Conservation (phyloP, 2,329 filamentous ascomycete genomes). For the Fusarium devonianum region DNA sequence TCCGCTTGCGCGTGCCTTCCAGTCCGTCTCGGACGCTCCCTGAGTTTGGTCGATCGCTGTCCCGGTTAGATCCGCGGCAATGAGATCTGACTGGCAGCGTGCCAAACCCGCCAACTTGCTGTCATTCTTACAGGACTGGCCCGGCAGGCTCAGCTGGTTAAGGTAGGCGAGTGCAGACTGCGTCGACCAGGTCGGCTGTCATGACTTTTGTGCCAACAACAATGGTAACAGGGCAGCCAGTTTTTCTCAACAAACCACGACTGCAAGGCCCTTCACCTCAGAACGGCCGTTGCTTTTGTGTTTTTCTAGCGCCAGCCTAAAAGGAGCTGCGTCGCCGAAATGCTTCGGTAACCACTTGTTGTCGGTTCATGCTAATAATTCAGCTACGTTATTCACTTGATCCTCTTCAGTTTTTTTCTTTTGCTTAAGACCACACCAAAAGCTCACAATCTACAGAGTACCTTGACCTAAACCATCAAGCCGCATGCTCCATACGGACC, state of each 20-base stretch:
- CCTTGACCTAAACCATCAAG: constrained; percentile 3
- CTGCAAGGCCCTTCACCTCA: not conserved
- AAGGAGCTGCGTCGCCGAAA: constrained; percentile 1
- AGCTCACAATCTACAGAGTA: not conserved
- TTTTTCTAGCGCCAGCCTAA: constrained; percentile 7
- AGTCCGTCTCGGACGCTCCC: constrained; percentile 5
- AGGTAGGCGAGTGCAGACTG: not conserved
- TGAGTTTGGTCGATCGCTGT: constrained; percentile 34
- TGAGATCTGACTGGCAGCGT: constrained; percentile 26
- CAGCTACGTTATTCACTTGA: not conserved
- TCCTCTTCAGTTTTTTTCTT: not conserved
- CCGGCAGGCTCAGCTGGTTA: too few relatives aligned
- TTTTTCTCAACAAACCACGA: not conserved
- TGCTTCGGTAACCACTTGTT: not conserved
- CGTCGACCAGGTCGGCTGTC: constrained; percentile 4
- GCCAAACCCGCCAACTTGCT: too few relatives aligned
- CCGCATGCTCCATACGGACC: constrained; percentile 13
- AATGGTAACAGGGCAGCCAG: too few relatives aligned
- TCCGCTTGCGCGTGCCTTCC: constrained; percentile 14
- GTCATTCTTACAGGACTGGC: too few relatives aligned
- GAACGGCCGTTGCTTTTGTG: constrained; percentile 12
- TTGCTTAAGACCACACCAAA: too few relatives aligned
- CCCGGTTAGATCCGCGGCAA: constrained; percentile 37
- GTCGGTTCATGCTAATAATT: constrained; percentile 1
- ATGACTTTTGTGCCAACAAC: constrained; percentile 14